Conservation (phyloP, 768 basidiomycete genomes). For the Dacryopinax spathularia region DNA sequence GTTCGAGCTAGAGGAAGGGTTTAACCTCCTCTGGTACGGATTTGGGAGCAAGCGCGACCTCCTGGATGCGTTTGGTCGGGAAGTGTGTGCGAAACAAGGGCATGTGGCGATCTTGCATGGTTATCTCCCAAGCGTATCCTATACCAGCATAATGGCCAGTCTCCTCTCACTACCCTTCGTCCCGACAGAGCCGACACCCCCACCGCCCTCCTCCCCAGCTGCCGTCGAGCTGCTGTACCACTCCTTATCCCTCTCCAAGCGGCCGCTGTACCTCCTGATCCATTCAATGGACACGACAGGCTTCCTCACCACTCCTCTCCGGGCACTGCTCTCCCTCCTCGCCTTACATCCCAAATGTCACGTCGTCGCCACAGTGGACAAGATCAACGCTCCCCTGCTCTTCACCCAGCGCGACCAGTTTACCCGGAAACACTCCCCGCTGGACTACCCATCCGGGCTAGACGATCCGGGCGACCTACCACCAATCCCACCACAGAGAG, state of each 20-base stretch:
- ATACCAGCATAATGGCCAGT: slow-evolving; percentile 44
- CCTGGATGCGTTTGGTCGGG: slow-evolving; percentile 59
- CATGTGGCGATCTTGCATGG: slow-evolving; percentile 69
- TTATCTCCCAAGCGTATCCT: slow-evolving; percentile 49
- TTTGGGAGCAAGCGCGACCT: slow-evolving; percentile 71
- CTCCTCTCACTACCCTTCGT: slow-evolving; percentile 21
- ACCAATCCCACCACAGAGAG: slow-evolving; percentile 18
- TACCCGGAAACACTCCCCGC: slow-evolving; percentile 29
- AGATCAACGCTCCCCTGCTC: slow-evolving; percentile 68
- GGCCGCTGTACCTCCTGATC: slow-evolving; percentile 59
- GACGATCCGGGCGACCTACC: slow-evolving; percentile 14
- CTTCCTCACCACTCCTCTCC: slow-evolving; percentile 49
- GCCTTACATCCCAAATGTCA: slow-evolving; percentile 65
- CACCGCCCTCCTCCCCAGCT: slow-evolving; percentile 14
- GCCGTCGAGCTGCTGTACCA: neutral
- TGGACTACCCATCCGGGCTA: slow-evolving; percentile 9
- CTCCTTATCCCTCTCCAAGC: slow-evolving; percentile 22
- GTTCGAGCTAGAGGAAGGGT: slow-evolving; percentile 64
- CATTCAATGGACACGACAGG: slow-evolving; percentile 78
- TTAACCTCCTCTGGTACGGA: slow-evolving; percentile 80
- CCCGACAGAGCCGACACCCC: slow-evolving; percentile 41
- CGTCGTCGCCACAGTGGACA: slow-evolving; percentile 73
- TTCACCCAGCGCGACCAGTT: slow-evolving; percentile 58
- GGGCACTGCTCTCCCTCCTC: slow-evolving; percentile 54
- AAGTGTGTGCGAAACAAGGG: slow-evolving; percentile 42